Evolutionary conservation across 768 basidiomycete species (phyloP).

Genomic region (Leccinum subgranulosum): DNA sequence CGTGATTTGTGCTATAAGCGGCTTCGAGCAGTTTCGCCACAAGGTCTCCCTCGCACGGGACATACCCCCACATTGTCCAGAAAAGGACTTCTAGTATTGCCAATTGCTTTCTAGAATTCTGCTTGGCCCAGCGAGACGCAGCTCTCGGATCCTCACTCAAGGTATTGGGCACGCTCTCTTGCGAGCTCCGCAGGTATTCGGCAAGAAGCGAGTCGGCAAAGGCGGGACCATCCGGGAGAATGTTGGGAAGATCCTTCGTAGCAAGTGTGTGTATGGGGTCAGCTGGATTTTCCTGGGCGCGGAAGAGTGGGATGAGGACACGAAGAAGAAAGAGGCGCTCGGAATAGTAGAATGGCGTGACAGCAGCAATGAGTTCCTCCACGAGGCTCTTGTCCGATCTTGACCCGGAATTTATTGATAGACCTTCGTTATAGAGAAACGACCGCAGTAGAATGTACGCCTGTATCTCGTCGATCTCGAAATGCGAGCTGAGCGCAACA

Average conservation of each 20-base stretch:
- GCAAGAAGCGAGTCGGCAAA: slow-evolving; percentile 60
- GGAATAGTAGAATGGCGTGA: slow-evolving; percentile 79
- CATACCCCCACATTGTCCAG: slow-evolving; percentile 81
- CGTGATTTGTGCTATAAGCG: slow-evolving; percentile 63
- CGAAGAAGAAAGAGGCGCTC: slow-evolving; percentile 74
- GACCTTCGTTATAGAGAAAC: slow-evolving; percentile 75
- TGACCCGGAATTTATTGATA: slow-evolving; percentile 48
- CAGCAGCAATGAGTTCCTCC: slow-evolving; percentile 49
- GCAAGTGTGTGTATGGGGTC: slow-evolving; percentile 57
- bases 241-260: slow-evolving; percentile 47
- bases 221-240: slow-evolving; percentile 61
- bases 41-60: slow-evolving; percentile 59
- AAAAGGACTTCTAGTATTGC: slow-evolving; percentile 84
- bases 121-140: slow-evolving; percentile 69
- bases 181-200: slow-evolving; percentile 55
- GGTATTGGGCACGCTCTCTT: slow-evolving; percentile 44
- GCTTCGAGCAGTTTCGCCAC: slow-evolving; percentile 63
- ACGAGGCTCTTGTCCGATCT: slow-evolving; percentile 38
- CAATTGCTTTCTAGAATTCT: slow-evolving; percentile 74
- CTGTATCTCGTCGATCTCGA: slow-evolving; percentile 80
- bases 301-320: slow-evolving; percentile 70
- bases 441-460: slow-evolving; percentile 71
- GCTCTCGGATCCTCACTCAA: slow-evolving; percentile 50
- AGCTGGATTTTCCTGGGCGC: slow-evolving; percentile 57
- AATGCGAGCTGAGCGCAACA: slow-evolving; percentile 65